These are phyloP conservation scores for Fusarium subglutinans DNA, from an alignment of 2,329 filamentous ascomycete species.

Conservation along the genomic window DNA sequence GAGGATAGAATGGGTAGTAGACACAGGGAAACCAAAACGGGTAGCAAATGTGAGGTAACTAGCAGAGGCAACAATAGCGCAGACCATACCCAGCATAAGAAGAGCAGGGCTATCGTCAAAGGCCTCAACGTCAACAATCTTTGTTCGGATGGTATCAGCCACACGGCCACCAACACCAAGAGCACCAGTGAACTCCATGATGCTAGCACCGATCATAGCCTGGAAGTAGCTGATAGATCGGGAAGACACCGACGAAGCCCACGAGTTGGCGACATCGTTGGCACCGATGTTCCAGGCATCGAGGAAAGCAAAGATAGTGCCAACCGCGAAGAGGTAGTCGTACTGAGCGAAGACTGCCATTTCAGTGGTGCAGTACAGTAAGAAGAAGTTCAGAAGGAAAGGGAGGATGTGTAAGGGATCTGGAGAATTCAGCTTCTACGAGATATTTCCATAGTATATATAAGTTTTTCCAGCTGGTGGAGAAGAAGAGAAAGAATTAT, in stretches of 20 bases:
- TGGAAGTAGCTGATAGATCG: conserved; percentile 70
- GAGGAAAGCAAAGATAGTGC: conserved; percentile 71
- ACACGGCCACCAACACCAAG: conserved; percentile 69
- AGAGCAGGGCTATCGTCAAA: conserved; percentile 60
- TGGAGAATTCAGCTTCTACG: conserved; percentile 6
- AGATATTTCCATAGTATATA: conserved; percentile 22
- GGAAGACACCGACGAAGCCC: conserved; percentile 78
- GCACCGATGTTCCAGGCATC: conserved; percentile 73
- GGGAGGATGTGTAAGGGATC: neutral
- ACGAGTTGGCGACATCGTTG: conserved; percentile 79
- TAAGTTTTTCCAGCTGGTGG: neutral
- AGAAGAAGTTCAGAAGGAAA: neutral
- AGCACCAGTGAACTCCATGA: conserved; percentile 71
- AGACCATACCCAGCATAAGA: conserved; percentile 68
- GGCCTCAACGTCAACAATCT: conserved; percentile 60
- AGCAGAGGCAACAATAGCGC: conserved; percentile 63
- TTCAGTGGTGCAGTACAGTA: conserved; percentile 1
- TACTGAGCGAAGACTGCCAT: conserved; percentile 56
- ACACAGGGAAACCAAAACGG: conserved; percentile 64
- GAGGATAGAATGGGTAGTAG: conserved; percentile 69
- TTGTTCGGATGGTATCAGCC: conserved; percentile 69
- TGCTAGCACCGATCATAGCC: conserved; percentile 65
- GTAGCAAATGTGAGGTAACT: conserved; percentile 67
- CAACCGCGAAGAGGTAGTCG: conserved; percentile 71
- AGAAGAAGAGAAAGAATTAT: neutral